These are phyloP conservation scores for Coniella vitis DNA, from an alignment of 2,329 filamentous ascomycete genomes.

Conservation along the genomic window DNA sequence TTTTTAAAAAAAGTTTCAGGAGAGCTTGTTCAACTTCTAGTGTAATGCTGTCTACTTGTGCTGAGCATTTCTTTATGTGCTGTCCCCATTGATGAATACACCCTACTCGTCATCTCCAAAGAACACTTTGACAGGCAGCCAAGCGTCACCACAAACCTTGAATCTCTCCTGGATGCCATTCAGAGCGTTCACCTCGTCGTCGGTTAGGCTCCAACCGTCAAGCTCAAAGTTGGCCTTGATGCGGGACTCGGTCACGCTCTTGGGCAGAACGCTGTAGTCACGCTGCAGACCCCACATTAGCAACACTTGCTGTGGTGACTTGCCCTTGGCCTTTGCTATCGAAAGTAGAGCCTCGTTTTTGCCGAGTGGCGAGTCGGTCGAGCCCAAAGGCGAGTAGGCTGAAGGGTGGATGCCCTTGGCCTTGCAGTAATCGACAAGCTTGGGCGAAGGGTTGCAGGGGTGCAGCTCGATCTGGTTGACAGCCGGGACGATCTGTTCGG, in stretches of 20 bases:
- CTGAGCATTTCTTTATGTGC: not conserved
- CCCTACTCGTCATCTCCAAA: constrained; percentile 74
- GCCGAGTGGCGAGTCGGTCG: constrained; percentile 62
- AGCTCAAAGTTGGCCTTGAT: constrained; percentile 72
- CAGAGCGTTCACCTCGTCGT: constrained; percentile 65
- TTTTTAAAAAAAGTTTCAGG: no score
- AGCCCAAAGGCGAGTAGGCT: constrained; percentile 68
- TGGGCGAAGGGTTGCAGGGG: constrained; percentile 74
- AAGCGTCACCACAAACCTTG: constrained; percentile 72
- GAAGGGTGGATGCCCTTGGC: constrained; percentile 69
- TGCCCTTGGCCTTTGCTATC: constrained; percentile 59
- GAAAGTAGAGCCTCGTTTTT: constrained; percentile 57
- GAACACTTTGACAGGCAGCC: constrained; percentile 73
- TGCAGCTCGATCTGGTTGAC: constrained; percentile 82
- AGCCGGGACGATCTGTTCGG: constrained; percentile 46
- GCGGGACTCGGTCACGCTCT: constrained; percentile 66
- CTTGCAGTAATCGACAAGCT: constrained; percentile 66
- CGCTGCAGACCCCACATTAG: constrained; percentile 76
- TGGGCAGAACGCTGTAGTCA: constrained; percentile 79
- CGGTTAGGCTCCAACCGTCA: constrained; percentile 66
- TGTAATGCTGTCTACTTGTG: not conserved
- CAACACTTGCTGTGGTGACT: constrained; percentile 68
- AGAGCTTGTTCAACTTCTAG: no score
- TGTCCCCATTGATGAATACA: not conserved
- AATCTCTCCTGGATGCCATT: constrained; percentile 66